Evolutionary conservation across 176 grass and related monocot genomes (phyloP).

Genomic region (Musa beccarii): DNA sequence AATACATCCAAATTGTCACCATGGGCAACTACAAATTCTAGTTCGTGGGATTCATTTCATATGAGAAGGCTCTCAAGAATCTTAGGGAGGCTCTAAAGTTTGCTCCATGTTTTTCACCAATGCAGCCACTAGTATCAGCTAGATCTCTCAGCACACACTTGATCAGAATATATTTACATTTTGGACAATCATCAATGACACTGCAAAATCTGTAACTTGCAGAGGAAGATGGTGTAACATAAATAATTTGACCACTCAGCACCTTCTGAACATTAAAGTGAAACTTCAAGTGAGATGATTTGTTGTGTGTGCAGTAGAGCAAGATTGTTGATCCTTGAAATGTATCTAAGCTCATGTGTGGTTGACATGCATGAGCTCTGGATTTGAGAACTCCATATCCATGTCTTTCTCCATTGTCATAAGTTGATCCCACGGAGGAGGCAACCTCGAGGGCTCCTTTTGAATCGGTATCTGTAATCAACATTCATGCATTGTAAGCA

Average conservation of each 20-base stretch:
- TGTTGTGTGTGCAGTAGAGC: not conserved
- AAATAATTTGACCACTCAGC: not conserved
- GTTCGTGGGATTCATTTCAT: conserved; percentile 3
- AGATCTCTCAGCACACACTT: not conserved
- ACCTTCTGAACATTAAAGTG: not conserved
- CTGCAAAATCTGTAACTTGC: not conserved
- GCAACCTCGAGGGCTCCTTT: conserved; percentile 35
- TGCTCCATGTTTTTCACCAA: not conserved
- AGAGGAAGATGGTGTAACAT: not conserved
- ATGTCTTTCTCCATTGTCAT: conserved; percentile 33
- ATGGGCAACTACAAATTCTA: not conserved
- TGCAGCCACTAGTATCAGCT: not conserved
- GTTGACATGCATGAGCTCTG: conserved; percentile 40
- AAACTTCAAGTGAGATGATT: not conserved
- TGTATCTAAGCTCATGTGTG: conserved; percentile 28
- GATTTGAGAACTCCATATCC: conserved; percentile 43
- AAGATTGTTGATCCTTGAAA: conserved; percentile 29
- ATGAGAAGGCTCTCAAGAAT: not conserved
- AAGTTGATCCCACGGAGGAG: conserved; percentile 27
- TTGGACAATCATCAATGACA: too few species aligned
- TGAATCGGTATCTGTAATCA: conserved; percentile 11
- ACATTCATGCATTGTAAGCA: too few species aligned
- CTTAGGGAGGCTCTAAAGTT: not conserved
- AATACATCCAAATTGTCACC: not conserved
- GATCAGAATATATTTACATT: not conserved